These are phyloP conservation scores for Cenococcum geophilum DNA, from an alignment of 495 filamentous ascomycete species.

Conservation along the genomic window DNA sequence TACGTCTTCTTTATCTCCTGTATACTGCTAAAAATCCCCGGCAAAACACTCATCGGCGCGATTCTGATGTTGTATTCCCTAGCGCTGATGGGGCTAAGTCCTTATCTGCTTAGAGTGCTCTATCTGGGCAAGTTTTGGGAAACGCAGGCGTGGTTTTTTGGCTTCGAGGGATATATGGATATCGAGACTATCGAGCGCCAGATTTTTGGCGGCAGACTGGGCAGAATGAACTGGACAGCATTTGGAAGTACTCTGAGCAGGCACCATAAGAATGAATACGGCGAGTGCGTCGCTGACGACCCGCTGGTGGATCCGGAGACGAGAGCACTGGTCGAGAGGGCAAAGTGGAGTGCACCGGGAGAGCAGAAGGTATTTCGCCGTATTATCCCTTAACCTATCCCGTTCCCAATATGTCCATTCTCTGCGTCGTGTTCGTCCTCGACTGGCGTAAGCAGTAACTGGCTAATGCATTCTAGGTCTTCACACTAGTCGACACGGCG, in stretches of 20 bases:
- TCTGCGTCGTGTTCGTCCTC: no score
- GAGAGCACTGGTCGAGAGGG: no score
- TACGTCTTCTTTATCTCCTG: no score
- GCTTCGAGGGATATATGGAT: slow-evolving; percentile 37
- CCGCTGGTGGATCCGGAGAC: neutral
- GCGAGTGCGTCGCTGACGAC: slow-evolving; percentile 10
- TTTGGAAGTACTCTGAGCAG: slow-evolving; percentile 28
- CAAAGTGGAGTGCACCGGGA: no score
- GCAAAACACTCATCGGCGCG: slow-evolving; percentile 10
- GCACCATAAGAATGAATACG: slow-evolving; percentile 14
- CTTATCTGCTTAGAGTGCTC: slow-evolving; percentile 19
- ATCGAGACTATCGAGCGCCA: slow-evolving; percentile 32
- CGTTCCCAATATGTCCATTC: no score
- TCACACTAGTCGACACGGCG: slow-evolving; percentile 33
- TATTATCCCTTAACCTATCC: no score
- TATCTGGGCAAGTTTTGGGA: slow-evolving; percentile 29
- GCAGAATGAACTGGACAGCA: slow-evolving; percentile 31
- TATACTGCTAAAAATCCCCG: no score
- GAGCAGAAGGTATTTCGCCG: no score
- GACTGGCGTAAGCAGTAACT: no score
- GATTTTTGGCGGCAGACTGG: slow-evolving; percentile 32
- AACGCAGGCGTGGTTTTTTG: slow-evolving; percentile 38
- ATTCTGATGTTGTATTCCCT: no score
- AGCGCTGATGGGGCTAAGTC: no score
- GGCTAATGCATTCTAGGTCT: no score